Conservation (phyloP, 2,329 filamentous ascomycete genomes). For the Alternaria viburni region DNA sequence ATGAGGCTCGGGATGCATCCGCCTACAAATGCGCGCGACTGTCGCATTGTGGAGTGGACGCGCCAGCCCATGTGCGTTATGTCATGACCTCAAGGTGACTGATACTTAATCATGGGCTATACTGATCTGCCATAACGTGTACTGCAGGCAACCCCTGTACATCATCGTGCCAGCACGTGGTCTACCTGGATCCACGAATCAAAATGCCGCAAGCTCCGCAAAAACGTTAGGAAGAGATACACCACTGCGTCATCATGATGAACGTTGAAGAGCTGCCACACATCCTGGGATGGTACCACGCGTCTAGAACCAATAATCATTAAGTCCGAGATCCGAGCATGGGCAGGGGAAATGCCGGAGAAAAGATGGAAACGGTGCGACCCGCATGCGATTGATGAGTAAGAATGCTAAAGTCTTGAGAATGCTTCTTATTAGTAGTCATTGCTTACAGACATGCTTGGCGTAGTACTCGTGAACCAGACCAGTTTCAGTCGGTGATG, state of each 20-base stretch:
- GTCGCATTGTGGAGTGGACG: neutral
- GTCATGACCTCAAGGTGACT: constrained; percentile 16
- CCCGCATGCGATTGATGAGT: neutral
- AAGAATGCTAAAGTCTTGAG: neutral
- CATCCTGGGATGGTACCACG: neutral
- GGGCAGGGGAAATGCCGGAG: constrained; percentile 2
- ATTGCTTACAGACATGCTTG: neutral
- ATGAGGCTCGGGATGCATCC: neutral
- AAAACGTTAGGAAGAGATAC: neutral
- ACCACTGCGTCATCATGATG: constrained; percentile 25
- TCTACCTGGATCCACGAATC: constrained; percentile 3
- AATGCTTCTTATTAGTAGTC: neutral
- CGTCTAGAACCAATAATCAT: neutral
- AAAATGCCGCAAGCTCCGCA: neutral
- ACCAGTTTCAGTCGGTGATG: neutral
- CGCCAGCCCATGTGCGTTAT: constrained; percentile 5
- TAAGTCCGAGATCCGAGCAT: neutral
- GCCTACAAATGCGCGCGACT: neutral
- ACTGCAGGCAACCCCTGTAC: constrained; percentile 9
- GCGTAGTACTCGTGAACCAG: neutral
- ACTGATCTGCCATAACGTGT: neutral
- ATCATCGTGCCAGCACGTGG: neutral
- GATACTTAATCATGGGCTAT: constrained; percentile 7
- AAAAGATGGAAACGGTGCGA: neutral
- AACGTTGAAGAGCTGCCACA: neutral